Conservation (phyloP, 208 protist genomes). For the Trichomonas vaginalis region DNA sequence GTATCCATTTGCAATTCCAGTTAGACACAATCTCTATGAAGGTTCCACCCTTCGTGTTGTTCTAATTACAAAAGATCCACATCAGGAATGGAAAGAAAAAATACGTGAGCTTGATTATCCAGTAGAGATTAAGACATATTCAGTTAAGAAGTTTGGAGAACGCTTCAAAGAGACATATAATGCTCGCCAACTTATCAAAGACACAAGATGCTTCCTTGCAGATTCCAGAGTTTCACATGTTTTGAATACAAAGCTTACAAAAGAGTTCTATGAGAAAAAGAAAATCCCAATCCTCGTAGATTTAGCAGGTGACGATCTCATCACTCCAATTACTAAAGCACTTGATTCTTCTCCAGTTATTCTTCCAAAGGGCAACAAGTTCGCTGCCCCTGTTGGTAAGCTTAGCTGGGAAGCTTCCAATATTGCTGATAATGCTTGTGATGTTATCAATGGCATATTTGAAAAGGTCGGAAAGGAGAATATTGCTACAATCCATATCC, state of each 20-base stretch:
- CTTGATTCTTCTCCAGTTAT: neutral
- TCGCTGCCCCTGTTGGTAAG: neutral
- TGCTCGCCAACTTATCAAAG: neutral
- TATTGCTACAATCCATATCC: neutral
- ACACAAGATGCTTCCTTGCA: neutral
- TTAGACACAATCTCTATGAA: neutral
- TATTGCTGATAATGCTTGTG: neutral
- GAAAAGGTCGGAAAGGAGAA: neutral
- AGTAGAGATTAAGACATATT: neutral
- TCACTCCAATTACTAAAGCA: neutral
- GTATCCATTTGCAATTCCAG: neutral
- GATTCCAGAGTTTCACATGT: neutral
- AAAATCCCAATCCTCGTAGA: neutral
- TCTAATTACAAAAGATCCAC: slow-evolving; percentile 4
- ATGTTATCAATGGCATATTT: neutral
- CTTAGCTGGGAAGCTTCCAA: neutral
- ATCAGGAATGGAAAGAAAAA: neutral
- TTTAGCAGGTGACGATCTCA: neutral
- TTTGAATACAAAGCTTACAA: neutral
- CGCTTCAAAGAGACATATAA: neutral
- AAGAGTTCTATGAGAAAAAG: slow-evolving; percentile 2
- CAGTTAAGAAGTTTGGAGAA: neutral
- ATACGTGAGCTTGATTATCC: neutral
- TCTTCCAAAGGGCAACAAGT: slow-evolving; percentile 1
- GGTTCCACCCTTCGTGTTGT: neutral